Base-by-base conservation (phyloP, 805 yeast species). In the Helenozyma baotianmanensis region DNA sequence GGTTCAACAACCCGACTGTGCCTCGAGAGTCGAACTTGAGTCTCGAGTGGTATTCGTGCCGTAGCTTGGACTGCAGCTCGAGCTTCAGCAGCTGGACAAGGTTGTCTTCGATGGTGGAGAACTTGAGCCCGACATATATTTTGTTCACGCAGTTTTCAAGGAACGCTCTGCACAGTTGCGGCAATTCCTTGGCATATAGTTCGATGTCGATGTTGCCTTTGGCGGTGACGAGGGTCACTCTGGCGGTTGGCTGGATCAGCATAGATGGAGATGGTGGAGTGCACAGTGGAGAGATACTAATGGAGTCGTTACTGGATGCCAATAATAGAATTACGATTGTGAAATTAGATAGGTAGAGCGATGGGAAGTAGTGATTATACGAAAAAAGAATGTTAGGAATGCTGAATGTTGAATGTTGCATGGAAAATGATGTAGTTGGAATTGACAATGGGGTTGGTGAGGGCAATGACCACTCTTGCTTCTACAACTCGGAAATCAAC, bases 121-220 rank as follows among this genome's bases (percentile, higher is more conserved):
- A 76, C 23, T 42, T 40, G 33, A 61, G 50, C 10, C 65, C 69
- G 29, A 54, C 53, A 46, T 66, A 78, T 24, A 45, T 48, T 8
- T 69, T 68, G 36, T 70, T 56, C 11, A 64, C 25, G 42, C 82
- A 72, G 23, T 60, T 62, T 31, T 64, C 61, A n/a, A 82, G 48
- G 43, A 82, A 80, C 23, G 50, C 47, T 22, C 66, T 48, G 19
- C 71, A 48, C 1, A 76, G 66, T 0, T 42, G 39, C 0, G 88
- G 87, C 3, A 72, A 54, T 50, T 83, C 86, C 43, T 75, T 75
- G 9, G 88, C 84, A 78, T 82, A 83, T 6, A 82, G 51, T 36
- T 78, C 88, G 1, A 82, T 53, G 16, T 68, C 74, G 0, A 82
- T 54, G 3, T 62, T 56, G 0, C 90, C 90, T 35, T 74, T 76